Conservation (phyloP, 768 basidiomycete species). For the Pleurotus citrinopileatus region DNA sequence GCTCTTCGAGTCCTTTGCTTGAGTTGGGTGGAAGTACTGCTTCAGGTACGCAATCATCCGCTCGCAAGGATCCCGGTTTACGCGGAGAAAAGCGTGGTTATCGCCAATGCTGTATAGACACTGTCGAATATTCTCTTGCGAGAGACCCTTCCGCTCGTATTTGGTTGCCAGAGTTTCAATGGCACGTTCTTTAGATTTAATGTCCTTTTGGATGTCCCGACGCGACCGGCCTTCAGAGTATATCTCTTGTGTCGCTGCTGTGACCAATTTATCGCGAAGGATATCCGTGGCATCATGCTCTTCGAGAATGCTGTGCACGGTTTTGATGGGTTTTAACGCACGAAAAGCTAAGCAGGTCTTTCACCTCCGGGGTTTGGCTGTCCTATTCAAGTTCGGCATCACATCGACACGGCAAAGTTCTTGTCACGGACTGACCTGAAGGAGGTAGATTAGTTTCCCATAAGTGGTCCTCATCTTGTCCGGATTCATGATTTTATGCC, state of each 20-base stretch:
- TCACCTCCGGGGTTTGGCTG: constrained; percentile 80
- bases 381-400: constrained; percentile 47
- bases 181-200: constrained; percentile 81
- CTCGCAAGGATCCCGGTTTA: constrained; percentile 87
- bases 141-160: constrained; percentile 56
- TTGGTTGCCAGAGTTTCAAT: constrained; percentile 70
- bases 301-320: constrained; percentile 68
- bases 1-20: constrained; percentile 57
- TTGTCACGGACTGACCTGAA: constrained; percentile 53
- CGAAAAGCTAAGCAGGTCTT: constrained; percentile 75
- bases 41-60: constrained; percentile 77
- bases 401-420: constrained; percentile 2
- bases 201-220: constrained; percentile 81
- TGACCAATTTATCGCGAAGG: constrained; percentile 73
- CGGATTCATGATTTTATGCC: constrained; percentile 91
- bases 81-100: constrained; percentile 84
- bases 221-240: constrained; percentile 68
- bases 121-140: constrained; percentile 67
- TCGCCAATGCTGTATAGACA: constrained; percentile 88
- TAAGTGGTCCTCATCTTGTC: constrained; percentile 91
- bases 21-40: constrained; percentile 72
- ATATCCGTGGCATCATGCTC: constrained; percentile 61
- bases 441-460: constrained; percentile 80
- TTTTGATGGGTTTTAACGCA: constrained; percentile 77
- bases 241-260: constrained; percentile 80